Evolutionary conservation across 2,329 filamentous ascomycete genomes (phyloP).

Genomic region (Pseudocercospora fijiensis): DNA sequence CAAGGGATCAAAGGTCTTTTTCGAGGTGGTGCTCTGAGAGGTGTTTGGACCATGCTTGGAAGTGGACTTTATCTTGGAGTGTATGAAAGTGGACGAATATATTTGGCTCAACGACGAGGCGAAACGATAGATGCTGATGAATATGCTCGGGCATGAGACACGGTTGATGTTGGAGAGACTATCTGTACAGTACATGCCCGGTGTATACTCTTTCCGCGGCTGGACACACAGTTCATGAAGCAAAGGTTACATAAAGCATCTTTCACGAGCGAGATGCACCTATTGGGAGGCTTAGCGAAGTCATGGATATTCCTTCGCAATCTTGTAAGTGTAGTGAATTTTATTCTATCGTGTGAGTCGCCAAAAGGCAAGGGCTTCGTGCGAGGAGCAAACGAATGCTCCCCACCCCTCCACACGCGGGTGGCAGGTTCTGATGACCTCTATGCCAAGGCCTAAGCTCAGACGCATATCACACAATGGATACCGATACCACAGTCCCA

Average conservation of each 20-base stretch:
- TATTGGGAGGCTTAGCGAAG: not conserved
- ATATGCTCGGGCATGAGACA: slow-evolving; percentile 16
- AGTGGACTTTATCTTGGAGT: slow-evolving; percentile 82
- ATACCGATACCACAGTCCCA: not conserved
- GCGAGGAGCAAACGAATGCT: too few species aligned
- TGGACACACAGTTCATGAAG: too few species aligned
- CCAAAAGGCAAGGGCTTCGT: not conserved
- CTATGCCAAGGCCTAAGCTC: not conserved
- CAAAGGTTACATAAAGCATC: not conserved
- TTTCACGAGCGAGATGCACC: not conserved
- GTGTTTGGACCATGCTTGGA: slow-evolving; percentile 77
- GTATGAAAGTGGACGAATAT: slow-evolving; percentile 74
- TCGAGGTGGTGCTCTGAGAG: slow-evolving; percentile 70
- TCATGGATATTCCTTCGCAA: not conserved
- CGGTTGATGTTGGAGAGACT: not conserved
- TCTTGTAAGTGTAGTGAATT: not conserved
- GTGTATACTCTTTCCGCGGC: not conserved
- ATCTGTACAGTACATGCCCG: not conserved
- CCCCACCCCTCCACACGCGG: not conserved
- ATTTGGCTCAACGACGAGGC: slow-evolving; percentile 47
- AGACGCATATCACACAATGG: too few species aligned
- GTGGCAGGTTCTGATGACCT: not conserved
- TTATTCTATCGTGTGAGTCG: not conserved
- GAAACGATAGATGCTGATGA: slow-evolving; percentile 40
- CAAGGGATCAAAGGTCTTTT: slow-evolving; percentile 74